Evolutionary conservation across 2,329 filamentous ascomycete genomes (phyloP), one percentile per base, ranked within the genome.

Genomic region (Aureobasidium sp.): DNA sequence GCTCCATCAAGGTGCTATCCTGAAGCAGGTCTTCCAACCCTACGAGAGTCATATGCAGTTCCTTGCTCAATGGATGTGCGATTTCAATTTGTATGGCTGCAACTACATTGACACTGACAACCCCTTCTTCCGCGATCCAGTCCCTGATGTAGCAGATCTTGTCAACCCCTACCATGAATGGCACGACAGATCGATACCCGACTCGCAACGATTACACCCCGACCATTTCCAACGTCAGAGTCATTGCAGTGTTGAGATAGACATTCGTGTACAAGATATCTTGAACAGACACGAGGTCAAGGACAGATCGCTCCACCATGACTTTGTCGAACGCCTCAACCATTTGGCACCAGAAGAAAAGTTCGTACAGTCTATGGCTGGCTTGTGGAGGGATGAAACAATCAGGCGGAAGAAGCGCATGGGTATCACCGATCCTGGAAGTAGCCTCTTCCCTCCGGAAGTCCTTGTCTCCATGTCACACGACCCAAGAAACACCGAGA

Each of bases 81-180:
- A 99, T 77, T 99, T 97, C 83, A 99, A 98, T 75, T 83, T 99
- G 70, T 98, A 97, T 77, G 97, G 97, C 9, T 99, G 96, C 75
- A 91, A 90, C 65, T 97, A 95, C 73, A 89, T 98, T 69, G 88
- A 95, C 66, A 91, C 90, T 58, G 83, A 83, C 13, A 92, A 89
- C 69, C 88, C 90, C 1, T 85, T 81, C 33, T 98, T 97, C 74
- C 89, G 96, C 64, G 84, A 84, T 3, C 94, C 94, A 0, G 83
- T 98, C 2, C 95, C 95, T 0, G 81, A 86, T 11, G 89, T 88
- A 72, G 82, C 90, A n/a, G 85, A 91, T 27, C 81, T 89, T n/a
- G 85, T 86, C 66, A 84, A 82, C 64, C 80, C 85, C 13, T 78
- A 84, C 36, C 92, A 96, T 77, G 81, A 90, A 42, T 98, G 95